Conservation (phyloP, 2,329 filamentous ascomycete species). For the Tolypocladium album region DNA sequence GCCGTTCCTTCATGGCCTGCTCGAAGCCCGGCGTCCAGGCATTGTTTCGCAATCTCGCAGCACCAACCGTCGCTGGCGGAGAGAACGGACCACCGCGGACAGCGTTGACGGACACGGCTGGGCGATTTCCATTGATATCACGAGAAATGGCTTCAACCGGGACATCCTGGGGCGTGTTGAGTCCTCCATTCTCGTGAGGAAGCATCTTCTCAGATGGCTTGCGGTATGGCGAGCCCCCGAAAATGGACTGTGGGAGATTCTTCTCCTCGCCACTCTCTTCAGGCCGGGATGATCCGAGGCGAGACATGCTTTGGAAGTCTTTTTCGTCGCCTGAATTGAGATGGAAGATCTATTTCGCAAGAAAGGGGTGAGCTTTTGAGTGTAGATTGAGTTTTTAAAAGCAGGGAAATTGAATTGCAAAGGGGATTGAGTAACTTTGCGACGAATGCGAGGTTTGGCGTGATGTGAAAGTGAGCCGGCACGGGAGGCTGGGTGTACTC, state of each 20-base stretch:
- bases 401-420: neutral
- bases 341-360: neutral
- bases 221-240: neutral
- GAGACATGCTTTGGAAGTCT: neutral
- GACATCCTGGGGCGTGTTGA: neutral
- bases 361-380: neutral
- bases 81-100: neutral
- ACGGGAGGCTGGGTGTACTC: neutral
- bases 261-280: neutral
- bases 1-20: neutral
- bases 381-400: neutral
- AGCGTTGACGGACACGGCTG: neutral
- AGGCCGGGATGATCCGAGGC: neutral
- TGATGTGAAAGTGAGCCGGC: neutral
- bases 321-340: too few relatives aligned
- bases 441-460: neutral
- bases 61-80: neutral
- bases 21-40: constrained; percentile 1
- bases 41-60: neutral
- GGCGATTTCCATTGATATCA: neutral
- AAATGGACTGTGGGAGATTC: neutral
- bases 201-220: neutral
- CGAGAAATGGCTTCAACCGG: neutral
- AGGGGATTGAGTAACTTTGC: neutral
- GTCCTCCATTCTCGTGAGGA: neutral